These are phyloP conservation scores for Agrocybe pediades DNA, from an alignment of 768 basidiomycete species.

Conservation along the genomic window DNA sequence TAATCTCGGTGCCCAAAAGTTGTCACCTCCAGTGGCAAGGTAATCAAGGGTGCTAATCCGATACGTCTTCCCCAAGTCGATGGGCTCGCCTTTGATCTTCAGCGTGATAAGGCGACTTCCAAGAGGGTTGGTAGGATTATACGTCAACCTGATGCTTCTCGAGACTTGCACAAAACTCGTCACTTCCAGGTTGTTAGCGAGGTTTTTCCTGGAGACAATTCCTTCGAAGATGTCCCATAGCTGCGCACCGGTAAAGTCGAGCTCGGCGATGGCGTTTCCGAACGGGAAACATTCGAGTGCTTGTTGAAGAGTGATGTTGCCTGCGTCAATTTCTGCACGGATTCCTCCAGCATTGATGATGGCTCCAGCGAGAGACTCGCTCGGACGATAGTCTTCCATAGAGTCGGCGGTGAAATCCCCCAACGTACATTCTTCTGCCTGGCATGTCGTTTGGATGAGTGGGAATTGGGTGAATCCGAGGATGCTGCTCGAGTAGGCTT, in stretches of 20 bases:
- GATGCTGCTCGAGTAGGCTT: constrained; percentile 30
- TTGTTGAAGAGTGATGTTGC: constrained; percentile 40
- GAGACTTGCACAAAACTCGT: constrained; percentile 47
- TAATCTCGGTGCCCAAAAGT: constrained; percentile 30
- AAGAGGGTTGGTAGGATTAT: constrained; percentile 28
- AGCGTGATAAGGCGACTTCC: constrained; percentile 32
- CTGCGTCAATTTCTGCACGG: constrained; percentile 39
- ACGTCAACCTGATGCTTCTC: constrained; percentile 32
- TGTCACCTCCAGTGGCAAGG: constrained; percentile 36
- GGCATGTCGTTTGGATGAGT: constrained; percentile 42
- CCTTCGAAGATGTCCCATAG: constrained; percentile 47
- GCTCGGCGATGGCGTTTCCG: constrained; percentile 40
- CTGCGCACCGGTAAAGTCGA: constrained; percentile 39
- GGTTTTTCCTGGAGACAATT: constrained; percentile 31
- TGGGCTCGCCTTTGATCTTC: constrained; percentile 25
- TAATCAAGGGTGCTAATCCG: constrained; percentile 34
- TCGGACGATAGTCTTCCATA: constrained; percentile 36
- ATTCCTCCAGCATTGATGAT: constrained; percentile 47
- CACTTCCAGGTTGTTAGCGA: constrained; percentile 28
- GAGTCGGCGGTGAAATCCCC: constrained; percentile 46
- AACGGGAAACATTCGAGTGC: constrained; percentile 46
- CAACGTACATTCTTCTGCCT: constrained; percentile 42
- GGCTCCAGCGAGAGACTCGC: constrained; percentile 27
- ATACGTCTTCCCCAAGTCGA: constrained; percentile 28
- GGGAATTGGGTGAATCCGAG: constrained; percentile 35